A percentile compares a stretch with the other conserved stretches of the same genome.
Evolutionary conservation across 495 filamentous ascomycete genomes (phyloP).

Genomic region (Hypoxylon subgilvum): DNA sequence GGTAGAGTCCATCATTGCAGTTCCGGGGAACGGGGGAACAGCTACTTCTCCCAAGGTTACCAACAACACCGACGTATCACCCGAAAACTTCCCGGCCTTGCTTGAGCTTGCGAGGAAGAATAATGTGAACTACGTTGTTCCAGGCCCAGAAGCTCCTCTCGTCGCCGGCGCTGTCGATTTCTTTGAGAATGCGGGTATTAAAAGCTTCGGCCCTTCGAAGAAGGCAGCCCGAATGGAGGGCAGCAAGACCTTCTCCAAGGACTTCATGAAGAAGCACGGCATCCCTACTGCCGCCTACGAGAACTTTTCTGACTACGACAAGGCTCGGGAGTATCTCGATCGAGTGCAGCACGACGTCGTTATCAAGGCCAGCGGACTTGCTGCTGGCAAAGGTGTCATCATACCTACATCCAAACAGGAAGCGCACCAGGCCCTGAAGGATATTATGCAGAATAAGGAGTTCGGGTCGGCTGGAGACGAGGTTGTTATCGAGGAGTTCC

Average conservation of each 20-base stretch:
- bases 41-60: conserved; percentile 70
- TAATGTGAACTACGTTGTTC: conserved; percentile 81
- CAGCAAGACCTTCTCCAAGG: conserved; percentile 95
- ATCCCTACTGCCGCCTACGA: conserved; percentile 91
- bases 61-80: conserved; percentile 70
- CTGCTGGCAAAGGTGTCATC: conserved; percentile 91
- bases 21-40: conserved; percentile 91
- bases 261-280: conserved; percentile 91
- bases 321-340: conserved; percentile 78
- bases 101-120: conserved; percentile 75
- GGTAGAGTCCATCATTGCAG: conserved; percentile 68
- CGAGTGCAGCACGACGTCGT: conserved; percentile 76
- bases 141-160: conserved; percentile 92
- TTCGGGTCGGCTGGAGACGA: conserved; percentile 89
- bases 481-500: conserved; percentile 94
- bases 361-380: conserved; percentile 86
- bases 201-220: conserved; percentile 85
- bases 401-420: conserved; percentile 82
- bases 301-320: conserved; percentile 84
- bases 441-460: conserved; percentile 87
- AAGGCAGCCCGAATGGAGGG: conserved; percentile 91
- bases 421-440: conserved; percentile 77
- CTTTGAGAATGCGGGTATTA: conserved; percentile 79
- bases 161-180: conserved; percentile 86
- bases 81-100: conserved; percentile 77